These are phyloP conservation scores for Microthlaspi erraticum DNA, from an alignment of 345 rosid genomes.

Conservation along the genomic window DNA sequence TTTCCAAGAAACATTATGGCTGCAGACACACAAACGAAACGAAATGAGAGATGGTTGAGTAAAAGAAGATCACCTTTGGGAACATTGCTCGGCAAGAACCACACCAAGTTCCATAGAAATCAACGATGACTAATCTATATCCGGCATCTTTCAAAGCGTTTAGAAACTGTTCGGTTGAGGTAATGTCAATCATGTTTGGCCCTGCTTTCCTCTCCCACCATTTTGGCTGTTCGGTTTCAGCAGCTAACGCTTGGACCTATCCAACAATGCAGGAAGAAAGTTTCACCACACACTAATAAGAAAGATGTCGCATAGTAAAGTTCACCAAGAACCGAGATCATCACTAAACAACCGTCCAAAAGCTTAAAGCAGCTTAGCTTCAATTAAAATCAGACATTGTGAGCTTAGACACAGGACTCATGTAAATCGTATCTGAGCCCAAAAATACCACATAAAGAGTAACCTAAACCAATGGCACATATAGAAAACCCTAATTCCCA, in stretches of 20 bases:
- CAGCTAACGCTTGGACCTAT: constrained; percentile 67
- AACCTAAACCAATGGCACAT: constrained; percentile 14
- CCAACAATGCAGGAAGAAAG: background rate
- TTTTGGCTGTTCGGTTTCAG: constrained; percentile 76
- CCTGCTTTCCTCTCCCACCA: constrained; percentile 95
- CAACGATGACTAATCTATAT: constrained; percentile 85
- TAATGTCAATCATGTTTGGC: constrained; percentile 88
- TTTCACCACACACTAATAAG: background rate
- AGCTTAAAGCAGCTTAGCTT: background rate
- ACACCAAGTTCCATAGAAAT: constrained; percentile 98
- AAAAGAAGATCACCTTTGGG: constrained; percentile 64
- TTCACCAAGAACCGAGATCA: background rate
- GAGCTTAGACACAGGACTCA: constrained; percentile 1
- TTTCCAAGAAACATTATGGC: background rate
- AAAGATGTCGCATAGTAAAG: background rate
- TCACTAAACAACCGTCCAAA: background rate
- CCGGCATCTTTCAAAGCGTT: constrained; percentile 74
- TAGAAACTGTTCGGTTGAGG: constrained; percentile 78
- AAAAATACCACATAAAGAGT: background rate
- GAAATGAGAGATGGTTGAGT: constrained; percentile 2
- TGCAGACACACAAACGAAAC: background rate
- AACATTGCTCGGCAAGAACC: constrained; percentile 90
- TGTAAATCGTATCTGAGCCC: background rate
- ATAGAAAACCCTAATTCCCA: constrained; percentile 15
- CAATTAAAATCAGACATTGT: background rate